phyloP scores from a whole-genome alignment of 192 early-diverging fungal species.

The Podila minutissima region DNA sequence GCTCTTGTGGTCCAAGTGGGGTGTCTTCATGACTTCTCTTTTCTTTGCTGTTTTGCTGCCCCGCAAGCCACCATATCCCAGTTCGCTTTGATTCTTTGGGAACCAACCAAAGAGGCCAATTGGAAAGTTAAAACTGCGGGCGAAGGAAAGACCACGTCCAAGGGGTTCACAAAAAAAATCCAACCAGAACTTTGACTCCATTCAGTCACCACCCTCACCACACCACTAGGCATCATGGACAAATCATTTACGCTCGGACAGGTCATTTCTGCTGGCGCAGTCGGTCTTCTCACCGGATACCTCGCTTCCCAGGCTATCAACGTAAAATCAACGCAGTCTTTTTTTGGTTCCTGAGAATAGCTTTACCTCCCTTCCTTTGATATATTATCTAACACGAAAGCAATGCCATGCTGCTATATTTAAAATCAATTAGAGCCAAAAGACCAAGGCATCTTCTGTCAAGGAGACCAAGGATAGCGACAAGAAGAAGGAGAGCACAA shows the following conservation, averaged over 20 bases:
- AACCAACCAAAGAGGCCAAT: too few species aligned
- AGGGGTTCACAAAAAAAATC: too few species aligned
- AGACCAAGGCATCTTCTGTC: background rate
- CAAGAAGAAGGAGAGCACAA: background rate
- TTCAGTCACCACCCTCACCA: background rate
- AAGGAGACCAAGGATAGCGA: slow-evolving; percentile 10
- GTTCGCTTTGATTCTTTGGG: too few species aligned
- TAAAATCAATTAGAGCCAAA: background rate
- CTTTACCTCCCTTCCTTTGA: background rate
- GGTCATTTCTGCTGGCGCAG: slow-evolving; percentile 36
- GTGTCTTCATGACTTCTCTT: too few species aligned
- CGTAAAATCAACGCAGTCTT: slow-evolving; percentile 12
- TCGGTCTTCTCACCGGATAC: slow-evolving; percentile 38
- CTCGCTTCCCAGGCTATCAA: slow-evolving; percentile 17
- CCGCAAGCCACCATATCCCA: too few species aligned
- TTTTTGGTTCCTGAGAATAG: background rate
- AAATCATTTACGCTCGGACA: slow-evolving; percentile 47
- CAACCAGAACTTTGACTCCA: background rate
- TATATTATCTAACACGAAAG: background rate
- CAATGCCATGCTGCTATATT: background rate
- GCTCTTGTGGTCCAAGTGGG: too few species aligned
- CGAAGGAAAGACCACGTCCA: too few species aligned
- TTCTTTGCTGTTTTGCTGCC: too few species aligned
- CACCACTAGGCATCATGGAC: slow-evolving; percentile 16
- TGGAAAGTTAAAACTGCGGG: too few species aligned